A percentile compares a stretch with the other conserved stretches of the same genome.
Conservation (phyloP, 1,284 basidiomycete genomes). For the Leccinum pallidistipes region DNA sequence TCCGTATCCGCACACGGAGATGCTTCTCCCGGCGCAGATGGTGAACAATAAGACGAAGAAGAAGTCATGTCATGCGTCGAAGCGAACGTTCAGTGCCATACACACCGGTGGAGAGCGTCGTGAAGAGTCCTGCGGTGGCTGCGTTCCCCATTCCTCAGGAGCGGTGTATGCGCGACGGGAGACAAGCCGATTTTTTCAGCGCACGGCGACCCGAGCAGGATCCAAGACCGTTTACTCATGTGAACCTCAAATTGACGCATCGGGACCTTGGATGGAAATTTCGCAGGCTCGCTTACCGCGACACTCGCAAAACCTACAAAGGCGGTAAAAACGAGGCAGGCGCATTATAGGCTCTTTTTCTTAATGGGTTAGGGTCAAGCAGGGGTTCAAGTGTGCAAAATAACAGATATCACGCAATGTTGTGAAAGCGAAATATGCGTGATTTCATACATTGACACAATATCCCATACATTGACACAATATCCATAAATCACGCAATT, state of each 20-base stretch:
- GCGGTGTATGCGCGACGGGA: slow-evolving; percentile 12
- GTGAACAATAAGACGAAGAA: slow-evolving; percentile 20
- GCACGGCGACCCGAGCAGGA: slow-evolving; percentile 19
- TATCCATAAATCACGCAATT: too few species aligned
- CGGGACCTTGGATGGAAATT: neutral
- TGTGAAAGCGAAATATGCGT: too few species aligned
- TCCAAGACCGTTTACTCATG: slow-evolving; percentile 21
- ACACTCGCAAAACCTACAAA: too few species aligned
- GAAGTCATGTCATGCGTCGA: slow-evolving; percentile 12
- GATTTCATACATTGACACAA: too few species aligned
- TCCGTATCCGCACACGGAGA: slow-evolving; percentile 25
- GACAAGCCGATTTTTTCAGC: slow-evolving; percentile 27
- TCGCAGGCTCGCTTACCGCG: neutral
- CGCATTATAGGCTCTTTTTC: too few species aligned
- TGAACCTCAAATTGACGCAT: neutral
- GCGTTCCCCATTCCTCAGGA: slow-evolving; percentile 23
- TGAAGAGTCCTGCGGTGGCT: slow-evolving; percentile 25
- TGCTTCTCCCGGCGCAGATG: slow-evolving; percentile 19
- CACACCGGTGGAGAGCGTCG: slow-evolving; percentile 25
- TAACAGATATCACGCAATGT: too few species aligned
- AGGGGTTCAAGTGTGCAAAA: too few species aligned
- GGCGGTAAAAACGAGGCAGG: too few species aligned
- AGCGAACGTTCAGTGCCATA: slow-evolving; percentile 32
- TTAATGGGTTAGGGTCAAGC: too few species aligned
- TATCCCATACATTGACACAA: too few species aligned